A percentile compares a stretch with the other conserved stretches of the same genome.
Evolutionary conservation across 805 yeast species (phyloP).

Genomic region (Wickerhamiella shivajii): DNA sequence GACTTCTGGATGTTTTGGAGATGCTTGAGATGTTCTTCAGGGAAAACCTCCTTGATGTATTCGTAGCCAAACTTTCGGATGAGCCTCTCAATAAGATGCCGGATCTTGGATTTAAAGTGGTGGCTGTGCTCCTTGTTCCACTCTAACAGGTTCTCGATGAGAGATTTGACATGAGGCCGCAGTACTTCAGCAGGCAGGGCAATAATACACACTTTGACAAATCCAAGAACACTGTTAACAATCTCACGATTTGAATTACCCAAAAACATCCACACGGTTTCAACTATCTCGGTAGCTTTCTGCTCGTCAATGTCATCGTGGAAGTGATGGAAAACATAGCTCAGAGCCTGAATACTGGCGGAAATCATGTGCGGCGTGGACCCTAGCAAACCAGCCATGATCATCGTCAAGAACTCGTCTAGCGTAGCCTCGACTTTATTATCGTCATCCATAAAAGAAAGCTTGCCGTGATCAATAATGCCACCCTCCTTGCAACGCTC

Average conservation of each 20-base stretch:
- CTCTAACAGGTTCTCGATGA: constrained; percentile 60
- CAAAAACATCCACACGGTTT: constrained; percentile 78
- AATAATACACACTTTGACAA: constrained; percentile 76
- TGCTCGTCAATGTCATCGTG: constrained; percentile 46
- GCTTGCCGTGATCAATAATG: constrained; percentile 43
- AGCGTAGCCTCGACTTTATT: constrained; percentile 57
- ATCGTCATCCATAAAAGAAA: constrained; percentile 52
- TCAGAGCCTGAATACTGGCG: constrained; percentile 84
- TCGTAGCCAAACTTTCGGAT: constrained; percentile 86
- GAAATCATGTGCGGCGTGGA: constrained; percentile 90
- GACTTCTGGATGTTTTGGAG: constrained; percentile 74
- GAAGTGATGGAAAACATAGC: constrained; percentile 79
- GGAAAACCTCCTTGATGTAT: constrained; percentile 65
- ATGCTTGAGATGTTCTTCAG: constrained; percentile 77
- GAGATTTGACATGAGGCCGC: constrained; percentile 44
- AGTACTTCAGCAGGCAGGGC: constrained; percentile 69
- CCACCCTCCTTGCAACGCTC: constrained; percentile 55
- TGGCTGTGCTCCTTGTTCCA: constrained; percentile 97
- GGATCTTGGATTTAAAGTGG: constrained; percentile 83
- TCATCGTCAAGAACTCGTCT: constrained; percentile 78
- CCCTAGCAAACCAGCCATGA: constrained; percentile 92
- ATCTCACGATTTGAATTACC: constrained; percentile 87
- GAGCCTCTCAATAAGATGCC: constrained; percentile 83
- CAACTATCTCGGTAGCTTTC: constrained; percentile 55
- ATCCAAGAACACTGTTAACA: constrained; percentile 87